Evolutionary conservation across 2,329 filamentous ascomycete species (phyloP).

Genomic region (Colletotrichum gigasporum): DNA sequence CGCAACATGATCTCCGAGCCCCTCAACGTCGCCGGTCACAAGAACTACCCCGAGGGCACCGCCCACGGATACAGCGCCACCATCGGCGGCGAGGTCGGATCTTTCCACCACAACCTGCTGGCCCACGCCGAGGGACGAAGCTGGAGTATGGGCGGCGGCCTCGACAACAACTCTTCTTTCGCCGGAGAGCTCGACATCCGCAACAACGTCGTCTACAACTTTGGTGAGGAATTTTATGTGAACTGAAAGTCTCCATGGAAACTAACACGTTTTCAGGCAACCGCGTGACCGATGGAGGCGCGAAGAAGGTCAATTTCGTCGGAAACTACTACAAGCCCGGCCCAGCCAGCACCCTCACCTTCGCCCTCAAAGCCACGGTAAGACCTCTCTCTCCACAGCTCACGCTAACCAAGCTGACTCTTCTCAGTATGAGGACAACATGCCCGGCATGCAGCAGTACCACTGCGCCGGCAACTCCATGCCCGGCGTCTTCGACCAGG

Average conservation of each 20-base stretch:
- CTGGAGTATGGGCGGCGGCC: constrained; percentile 46
- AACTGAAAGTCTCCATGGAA: too few relatives aligned
- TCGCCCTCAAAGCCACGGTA: constrained; percentile 37
- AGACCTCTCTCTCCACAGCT: not conserved
- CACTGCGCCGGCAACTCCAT: constrained; percentile 45
- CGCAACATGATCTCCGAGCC: constrained; percentile 47
- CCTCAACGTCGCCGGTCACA: constrained; percentile 45
- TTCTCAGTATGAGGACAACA: constrained; percentile 40
- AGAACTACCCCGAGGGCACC: constrained; percentile 45
- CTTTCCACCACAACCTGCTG: constrained; percentile 46
- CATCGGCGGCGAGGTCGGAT: constrained; percentile 44
- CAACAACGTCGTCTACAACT: constrained; percentile 48
- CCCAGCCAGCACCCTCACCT: constrained; percentile 39
- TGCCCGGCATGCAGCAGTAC: constrained; percentile 43
- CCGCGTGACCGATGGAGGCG: constrained; percentile 44
- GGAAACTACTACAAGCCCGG: constrained; percentile 45
- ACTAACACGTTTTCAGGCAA: not conserved
- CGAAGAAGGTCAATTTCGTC: constrained; percentile 44
- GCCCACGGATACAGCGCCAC: constrained; percentile 39
- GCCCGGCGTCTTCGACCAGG: constrained; percentile 39
- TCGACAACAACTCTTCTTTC: constrained; percentile 40
- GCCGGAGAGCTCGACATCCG: constrained; percentile 43
- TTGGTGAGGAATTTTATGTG: constrained; percentile 35
- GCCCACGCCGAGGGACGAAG: constrained; percentile 43
- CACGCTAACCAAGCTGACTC: rapidly evolving